Conservation (phyloP, 139 green algal species). For the Pseudopediastrum boryanum region DNA sequence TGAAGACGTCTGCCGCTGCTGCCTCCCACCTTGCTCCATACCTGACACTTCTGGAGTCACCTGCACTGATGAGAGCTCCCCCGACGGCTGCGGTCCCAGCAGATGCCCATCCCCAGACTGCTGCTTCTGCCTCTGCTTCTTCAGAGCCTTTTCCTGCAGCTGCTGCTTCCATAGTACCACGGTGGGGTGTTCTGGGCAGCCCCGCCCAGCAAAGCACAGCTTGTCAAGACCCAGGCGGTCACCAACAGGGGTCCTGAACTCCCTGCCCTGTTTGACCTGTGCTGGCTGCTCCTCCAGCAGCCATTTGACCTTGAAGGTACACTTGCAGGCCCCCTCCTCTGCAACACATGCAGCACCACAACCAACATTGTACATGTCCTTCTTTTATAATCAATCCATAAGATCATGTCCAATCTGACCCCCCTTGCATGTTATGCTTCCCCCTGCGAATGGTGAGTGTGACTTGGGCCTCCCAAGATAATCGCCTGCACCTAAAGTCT, state of each 20-base stretch:
- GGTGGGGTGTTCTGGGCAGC: neutral
- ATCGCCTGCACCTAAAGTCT: neutral
- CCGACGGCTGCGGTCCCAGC: no score
- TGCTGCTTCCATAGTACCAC: neutral
- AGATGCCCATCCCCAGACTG: no score
- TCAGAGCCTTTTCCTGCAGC: slow-evolving; percentile 7
- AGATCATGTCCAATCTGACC: neutral
- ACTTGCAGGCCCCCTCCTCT: slow-evolving; percentile 30
- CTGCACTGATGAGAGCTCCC: no score
- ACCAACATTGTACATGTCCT: neutral
- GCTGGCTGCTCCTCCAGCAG: slow-evolving; percentile 11
- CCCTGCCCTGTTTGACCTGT: neutral
- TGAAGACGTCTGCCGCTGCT: no score
- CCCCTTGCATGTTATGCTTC: neutral
- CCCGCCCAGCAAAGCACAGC: neutral
- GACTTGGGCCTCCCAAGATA: neutral
- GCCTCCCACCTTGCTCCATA: no score
- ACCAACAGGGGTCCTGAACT: neutral
- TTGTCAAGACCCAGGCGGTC: neutral
- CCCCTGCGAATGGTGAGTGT: neutral
- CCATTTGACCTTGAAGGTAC: slow-evolving; percentile 17
- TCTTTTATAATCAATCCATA: neutral
- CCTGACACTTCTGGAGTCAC: no score
- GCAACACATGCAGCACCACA: neutral
- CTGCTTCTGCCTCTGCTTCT: neutral